phyloP scores from a whole-genome alignment of 75 land plant species.

The Chamaecyparis obtusa region DNA sequence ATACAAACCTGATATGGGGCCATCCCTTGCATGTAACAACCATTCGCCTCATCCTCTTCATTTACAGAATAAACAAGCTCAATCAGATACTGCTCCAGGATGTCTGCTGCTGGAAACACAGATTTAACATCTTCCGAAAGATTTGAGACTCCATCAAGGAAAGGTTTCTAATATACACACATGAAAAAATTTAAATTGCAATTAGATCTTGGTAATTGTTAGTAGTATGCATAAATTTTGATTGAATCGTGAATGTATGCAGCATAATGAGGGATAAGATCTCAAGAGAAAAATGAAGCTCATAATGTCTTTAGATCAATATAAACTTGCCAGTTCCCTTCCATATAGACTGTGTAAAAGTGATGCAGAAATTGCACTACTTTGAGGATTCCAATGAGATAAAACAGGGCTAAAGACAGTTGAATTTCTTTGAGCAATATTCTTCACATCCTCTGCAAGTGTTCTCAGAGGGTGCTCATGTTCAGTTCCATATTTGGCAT shows the following conservation, averaged over 20 bases:
- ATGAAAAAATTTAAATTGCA: background rate
- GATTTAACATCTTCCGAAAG: slow-evolving; percentile 74
- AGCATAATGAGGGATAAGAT: background rate
- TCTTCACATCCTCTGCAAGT: slow-evolving; percentile 66
- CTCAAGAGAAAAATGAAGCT: background rate
- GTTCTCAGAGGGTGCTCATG: slow-evolving; percentile 57
- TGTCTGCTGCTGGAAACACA: slow-evolving; percentile 80
- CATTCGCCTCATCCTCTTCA: slow-evolving; percentile 26
- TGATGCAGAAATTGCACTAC: slow-evolving; percentile 46
- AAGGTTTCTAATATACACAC: slow-evolving; percentile 65
- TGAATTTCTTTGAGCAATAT: slow-evolving; percentile 60
- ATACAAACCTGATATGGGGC: slow-evolving; percentile 59
- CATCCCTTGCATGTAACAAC: slow-evolving; percentile 35
- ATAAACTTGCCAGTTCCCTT: slow-evolving; percentile 44
- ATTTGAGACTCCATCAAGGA: slow-evolving; percentile 65
- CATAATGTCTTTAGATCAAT: slow-evolving; percentile 35
- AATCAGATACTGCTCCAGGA: slow-evolving; percentile 53
- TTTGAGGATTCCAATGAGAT: slow-evolving; percentile 59
- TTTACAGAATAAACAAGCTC: slow-evolving; percentile 39
- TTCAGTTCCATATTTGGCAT: slow-evolving; percentile 38
- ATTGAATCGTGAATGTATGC: background rate
- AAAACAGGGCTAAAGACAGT: slow-evolving; percentile 60
- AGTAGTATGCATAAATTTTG: background rate
- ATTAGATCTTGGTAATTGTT: background rate
- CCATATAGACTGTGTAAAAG: slow-evolving; percentile 47